A percentile compares a stretch with the other conserved stretches of the same genome.
These are phyloP conservation scores for Sporodiniella umbellata DNA, from an alignment of 371 early-diverging fungal genomes.

Conservation along the genomic window DNA sequence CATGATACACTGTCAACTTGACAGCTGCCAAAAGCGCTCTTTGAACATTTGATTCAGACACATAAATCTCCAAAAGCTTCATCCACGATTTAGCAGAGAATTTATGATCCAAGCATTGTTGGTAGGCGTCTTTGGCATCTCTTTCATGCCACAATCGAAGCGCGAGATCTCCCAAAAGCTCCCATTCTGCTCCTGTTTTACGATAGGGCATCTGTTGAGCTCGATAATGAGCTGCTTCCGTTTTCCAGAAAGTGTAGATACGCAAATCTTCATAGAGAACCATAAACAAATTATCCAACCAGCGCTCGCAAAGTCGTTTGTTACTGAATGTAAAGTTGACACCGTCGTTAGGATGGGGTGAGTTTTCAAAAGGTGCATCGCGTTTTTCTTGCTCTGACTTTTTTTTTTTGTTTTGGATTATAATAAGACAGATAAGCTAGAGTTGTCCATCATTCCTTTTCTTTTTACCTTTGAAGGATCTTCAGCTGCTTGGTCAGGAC, in stretches of 20 bases:
- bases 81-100: constrained; percentile 88
- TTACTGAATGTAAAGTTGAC: constrained; percentile 70
- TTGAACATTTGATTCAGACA: constrained; percentile 74
- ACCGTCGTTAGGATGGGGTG: constrained; percentile 10
- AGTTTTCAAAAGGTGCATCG: neutral
- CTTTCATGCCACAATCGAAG: constrained; percentile 80
- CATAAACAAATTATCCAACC: constrained; percentile 98
- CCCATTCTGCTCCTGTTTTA: constrained; percentile 95
- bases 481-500: constrained; percentile 40
- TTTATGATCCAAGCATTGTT: constrained; percentile 81
- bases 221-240: constrained; percentile 65
- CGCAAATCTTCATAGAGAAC: constrained; percentile 95
- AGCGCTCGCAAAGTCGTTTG: constrained; percentile 97
- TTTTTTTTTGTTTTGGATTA: no score
- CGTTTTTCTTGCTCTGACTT: neutral
- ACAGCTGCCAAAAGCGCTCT: constrained; percentile 77
- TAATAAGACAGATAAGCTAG: no score
- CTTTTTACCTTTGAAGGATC: constrained; percentile 18
- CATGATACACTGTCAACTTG: constrained; percentile 76
- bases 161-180: constrained; percentile 90
- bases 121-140: constrained; percentile 90
- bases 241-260: constrained; percentile 85
- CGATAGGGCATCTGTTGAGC: constrained; percentile 78
- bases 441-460: no score
- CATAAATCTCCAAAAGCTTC: constrained; percentile 78